Base-by-base conservation (phyloP, 2,329 filamentous ascomycete genomes). In the Xylaria sp. region DNA sequence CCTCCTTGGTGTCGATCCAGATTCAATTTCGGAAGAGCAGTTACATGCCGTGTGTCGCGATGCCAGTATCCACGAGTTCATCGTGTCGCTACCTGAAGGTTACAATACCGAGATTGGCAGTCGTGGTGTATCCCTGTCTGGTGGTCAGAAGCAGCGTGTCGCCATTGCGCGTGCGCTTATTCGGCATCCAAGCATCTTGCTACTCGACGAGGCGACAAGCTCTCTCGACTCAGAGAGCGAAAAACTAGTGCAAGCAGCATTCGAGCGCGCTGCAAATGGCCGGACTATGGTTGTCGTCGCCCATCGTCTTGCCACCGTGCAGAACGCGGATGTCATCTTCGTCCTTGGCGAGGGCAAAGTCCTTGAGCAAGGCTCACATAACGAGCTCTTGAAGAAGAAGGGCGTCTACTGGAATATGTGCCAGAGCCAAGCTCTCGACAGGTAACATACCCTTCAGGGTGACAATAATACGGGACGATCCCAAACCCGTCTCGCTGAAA, bases 251-350 rank as follows among this genome's bases (percentile, higher is more conserved):
- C 87, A 94, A 77, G 82, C 81, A 0, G 90, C 91, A 0, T 88
- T 94, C 73, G 89, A 93, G 80, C 82, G 82, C 47, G 88, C 87
- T 0, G 84, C 84, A 3, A 82, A 83, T 69, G 86, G 86, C 2
- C 80, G 86, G 7, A 89, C 92, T 1, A 92, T 92, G 67, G 82
- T 96, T 2, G 91, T 91, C 2, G 91, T 96, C 11, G 92, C 92
- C 1, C 92, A 95, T 76, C 84, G 92, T 15, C 81, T 95, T 55
- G 90, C 90, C 0, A 95, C 91, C 13, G 89, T 94, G 22, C 91
- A 92, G 77, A 90, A 94, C 71, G 91, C 92, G 1, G 89, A 95
- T 76, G 81, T 89, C n/a, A 94, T 94, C 47, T 93, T 92, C 72
- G 91, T 95, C 0, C 87, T 96, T 54, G 90, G 91, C 11, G 85